Conservation (phyloP, 2,329 filamentous ascomycete genomes). For the Beauveria sp. region DNA sequence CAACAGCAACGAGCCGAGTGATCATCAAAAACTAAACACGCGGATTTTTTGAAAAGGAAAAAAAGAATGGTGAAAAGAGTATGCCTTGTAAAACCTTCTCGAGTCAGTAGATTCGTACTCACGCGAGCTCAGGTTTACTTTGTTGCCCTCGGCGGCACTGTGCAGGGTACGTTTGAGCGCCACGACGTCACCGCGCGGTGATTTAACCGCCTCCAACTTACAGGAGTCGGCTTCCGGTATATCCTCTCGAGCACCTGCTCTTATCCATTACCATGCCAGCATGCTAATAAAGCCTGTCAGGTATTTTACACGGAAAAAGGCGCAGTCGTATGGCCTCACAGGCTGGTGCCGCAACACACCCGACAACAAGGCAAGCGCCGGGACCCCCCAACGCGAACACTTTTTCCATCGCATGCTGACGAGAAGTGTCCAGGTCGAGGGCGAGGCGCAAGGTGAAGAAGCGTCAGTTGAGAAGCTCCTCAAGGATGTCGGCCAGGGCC, state of each 20-base stretch:
- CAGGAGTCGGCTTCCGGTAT: slow-evolving; percentile 51
- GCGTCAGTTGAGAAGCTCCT: slow-evolving; percentile 61
- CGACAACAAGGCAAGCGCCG: slow-evolving; percentile 41
- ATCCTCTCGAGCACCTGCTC: too few species aligned
- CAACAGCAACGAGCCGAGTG: too few species aligned
- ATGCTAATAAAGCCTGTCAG: slow-evolving; percentile 21
- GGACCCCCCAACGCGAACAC: not conserved
- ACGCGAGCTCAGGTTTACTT: slow-evolving; percentile 45
- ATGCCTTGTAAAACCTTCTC: not conserved
- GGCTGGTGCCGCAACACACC: slow-evolving; percentile 56
- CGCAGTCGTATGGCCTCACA: slow-evolving; percentile 41
- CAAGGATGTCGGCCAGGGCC: slow-evolving; percentile 68
- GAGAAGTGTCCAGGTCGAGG: slow-evolving; percentile 59
- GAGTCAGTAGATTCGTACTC: not conserved
- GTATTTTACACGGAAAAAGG: slow-evolving; percentile 48
- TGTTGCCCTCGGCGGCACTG: slow-evolving; percentile 53
- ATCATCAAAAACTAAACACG: too few species aligned
- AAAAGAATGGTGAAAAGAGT: slow-evolving; percentile 29
- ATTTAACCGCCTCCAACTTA: slow-evolving; percentile 17
- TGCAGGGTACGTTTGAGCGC: slow-evolving; percentile 50
- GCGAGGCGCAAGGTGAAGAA: slow-evolving; percentile 74
- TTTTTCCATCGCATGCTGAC: slow-evolving; percentile 9
- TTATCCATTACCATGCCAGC: not conserved
- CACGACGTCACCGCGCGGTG: slow-evolving; percentile 15
- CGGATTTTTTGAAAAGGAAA: too few species aligned